Evolutionary conservation across 2,329 filamentous ascomycete genomes (phyloP), one percentile per base, ranked within the genome.

Genomic region (Ploettnerulaceae sp.): DNA sequence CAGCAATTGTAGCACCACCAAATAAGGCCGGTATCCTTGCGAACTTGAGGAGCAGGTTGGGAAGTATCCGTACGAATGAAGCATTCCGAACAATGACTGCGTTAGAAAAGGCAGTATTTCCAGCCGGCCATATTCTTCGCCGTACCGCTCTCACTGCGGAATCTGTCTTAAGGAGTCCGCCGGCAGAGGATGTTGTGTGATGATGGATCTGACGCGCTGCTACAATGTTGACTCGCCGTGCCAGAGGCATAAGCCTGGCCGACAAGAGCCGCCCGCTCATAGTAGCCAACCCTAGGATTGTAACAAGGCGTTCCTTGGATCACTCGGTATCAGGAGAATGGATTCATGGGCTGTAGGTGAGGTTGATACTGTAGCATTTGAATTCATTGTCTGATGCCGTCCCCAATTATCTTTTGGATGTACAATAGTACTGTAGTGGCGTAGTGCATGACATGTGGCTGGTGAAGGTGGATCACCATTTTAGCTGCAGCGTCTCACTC

Each of bases 31-130:
- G 93, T 45, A 95, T 74, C 47, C 89, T 81, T 26, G 83, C 77
- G 58, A 98, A 84, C 71, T 96, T 98, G 62, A 93, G 69, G n/a
- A 93, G 82, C 40, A 98, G 75, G 64, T 88, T 91, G 2, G 94
- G 94, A 24, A 98, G 71, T 50, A 83, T 73, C 38, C 81, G 72
- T 33, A 69, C 76, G 58, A 83, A 84, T 5, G 80, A 84, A 18
- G 74, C 79, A 64, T 82, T 84, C 47, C 81, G 75, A 7, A 75
- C 73, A 37, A 73, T 71, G 36, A 84, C 80, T 28, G 77, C 76
- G 71, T 95, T 94, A 67, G 95, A 90, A 57, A 95, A 88, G 17
- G 83, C 77, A 61, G 88, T 93, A 40, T 75, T 69, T 28, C 85
- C 86, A 9, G 82, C 73, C n/a, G 87, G 83, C 84, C 86, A 93